Base-by-base conservation (phyloP, 805 yeast genomes). In the Starmerella gropengiesseri region DNA sequence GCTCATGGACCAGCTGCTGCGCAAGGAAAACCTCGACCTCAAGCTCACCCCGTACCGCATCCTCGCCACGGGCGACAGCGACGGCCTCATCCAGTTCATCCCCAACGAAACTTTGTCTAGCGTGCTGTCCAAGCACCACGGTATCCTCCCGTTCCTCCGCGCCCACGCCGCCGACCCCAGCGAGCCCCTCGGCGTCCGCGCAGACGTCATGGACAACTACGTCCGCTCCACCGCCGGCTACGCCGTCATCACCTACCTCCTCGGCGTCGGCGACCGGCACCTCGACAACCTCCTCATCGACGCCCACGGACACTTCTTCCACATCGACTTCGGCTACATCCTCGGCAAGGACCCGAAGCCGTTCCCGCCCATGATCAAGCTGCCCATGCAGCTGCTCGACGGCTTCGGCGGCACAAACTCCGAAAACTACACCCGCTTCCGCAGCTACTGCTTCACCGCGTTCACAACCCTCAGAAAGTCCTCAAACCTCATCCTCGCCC, bases 201-300 rank as follows among this genome's bases (percentile, higher is more conserved):
- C 75, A 0, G 74, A 73, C 51, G 83, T 78, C 0, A 84, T 91
- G 95, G 97, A 91, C 54, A 89, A 82, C 51, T 91, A 83, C 62
- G 89, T 91, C 6, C 75, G 87, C 51, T 84, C 95, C 3, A 85
- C 96, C 59, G 96, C 99, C 19, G 99, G 98, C 0, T 91, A 91
- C 58, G 91, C 96, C 66, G 97, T 91, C 1, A 82, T 91, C 19
- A 91, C 98, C 0, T 91, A 91, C 55, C 65, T 91, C 7, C 64
- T 91, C 12, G 99, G 98, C 5, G 96, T 91, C 7, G 99, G 99
- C 13, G 99, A 91, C 62, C 73, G 99, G 44, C 99, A 91, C 65
- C 67, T 91, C 49, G 99, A 91, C 57, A 91, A 91, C 56, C 64
- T 91, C 49, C 67, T 91, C 34, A 70, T 84, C 29, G 81, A 78